A percentile compares a stretch with the other conserved stretches of the same genome.
Conservation (phyloP, 2,329 filamentous ascomycete species). For the Aspergillus sp. region DNA sequence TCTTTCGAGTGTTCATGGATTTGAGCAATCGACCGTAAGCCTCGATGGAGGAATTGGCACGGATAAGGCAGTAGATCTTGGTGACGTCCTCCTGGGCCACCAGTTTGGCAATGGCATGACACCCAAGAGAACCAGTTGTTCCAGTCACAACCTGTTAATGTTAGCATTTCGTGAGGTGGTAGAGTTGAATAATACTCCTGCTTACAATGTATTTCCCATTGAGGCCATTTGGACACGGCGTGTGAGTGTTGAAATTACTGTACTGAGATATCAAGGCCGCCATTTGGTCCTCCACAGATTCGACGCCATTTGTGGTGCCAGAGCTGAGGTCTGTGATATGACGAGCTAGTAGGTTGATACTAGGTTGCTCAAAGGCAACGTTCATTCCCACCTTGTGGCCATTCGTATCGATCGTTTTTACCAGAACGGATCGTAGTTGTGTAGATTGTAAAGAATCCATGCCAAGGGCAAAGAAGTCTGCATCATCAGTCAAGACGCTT, state of each 20-base stretch:
- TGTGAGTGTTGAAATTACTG: constrained; percentile 29
- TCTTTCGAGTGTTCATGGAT: constrained; percentile 41
- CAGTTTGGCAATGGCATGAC: constrained; percentile 55
- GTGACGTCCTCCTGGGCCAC: constrained; percentile 33
- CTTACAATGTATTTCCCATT: constrained; percentile 26
- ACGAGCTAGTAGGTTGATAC: constrained; percentile 46
- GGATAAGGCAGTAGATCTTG: constrained; percentile 58
- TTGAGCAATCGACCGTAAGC: constrained; percentile 47
- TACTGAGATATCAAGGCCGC: constrained; percentile 50
- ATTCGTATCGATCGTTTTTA: constrained; percentile 50
- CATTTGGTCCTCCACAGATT: constrained; percentile 47
- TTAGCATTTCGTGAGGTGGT: not conserved
- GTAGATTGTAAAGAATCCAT: constrained; percentile 61
- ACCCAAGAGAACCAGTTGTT: constrained; percentile 64
- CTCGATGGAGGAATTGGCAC: constrained; percentile 45
- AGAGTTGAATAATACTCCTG: not conserved
- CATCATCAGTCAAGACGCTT: constrained; percentile 33
- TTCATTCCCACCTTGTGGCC: constrained; percentile 54
- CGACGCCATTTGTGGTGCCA: constrained; percentile 29
- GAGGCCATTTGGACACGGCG: constrained; percentile 18
- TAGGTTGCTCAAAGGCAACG: constrained; percentile 59
- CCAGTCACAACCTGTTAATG: constrained; percentile 55
- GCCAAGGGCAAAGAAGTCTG: constrained; percentile 59
- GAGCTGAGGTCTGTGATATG: constrained; percentile 45
- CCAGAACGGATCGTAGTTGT: constrained; percentile 52